Base-by-base conservation (phyloP, 1,284 basidiomycete species). In the Testicularia cyperi region DNA sequence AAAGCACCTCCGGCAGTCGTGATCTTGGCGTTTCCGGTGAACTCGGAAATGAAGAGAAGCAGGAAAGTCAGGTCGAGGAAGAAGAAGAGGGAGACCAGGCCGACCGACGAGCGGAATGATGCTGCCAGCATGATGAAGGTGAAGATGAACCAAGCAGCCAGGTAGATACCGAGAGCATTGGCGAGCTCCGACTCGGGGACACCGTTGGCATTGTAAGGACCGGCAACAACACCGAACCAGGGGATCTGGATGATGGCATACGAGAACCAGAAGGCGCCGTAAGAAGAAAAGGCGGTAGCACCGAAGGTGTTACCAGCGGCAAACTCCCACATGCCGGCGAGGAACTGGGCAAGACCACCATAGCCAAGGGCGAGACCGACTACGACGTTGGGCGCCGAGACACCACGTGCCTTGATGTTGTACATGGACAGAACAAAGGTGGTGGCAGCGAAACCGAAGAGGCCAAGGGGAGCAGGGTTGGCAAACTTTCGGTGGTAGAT, bases 341-440 rank as follows among this genome's bases (percentile, higher is more conserved):
- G 76, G 40, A 83, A 55, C 69, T 83, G 92, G 7, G 83, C 83
- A 18, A 92, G 82, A 54, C 92, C 92, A 47, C 91, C 92, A 36
- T 70, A 72, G 8, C 38, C 68, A 37, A 75, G 43, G 4, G 67
- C 74, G 19, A 73, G 39, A 33, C 64, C 64, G 23, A 70, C 60
- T 14, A 75, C 57, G 4, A 70, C 53, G 24, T 70, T 62, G 29
- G 67, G 61, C 3, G 43, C 57, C 6, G 48, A 52, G n/a, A 75
- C 64, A 9, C 70, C 69, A n/a, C 65, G 58, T 0, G 69, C 71
- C 25, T 62, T 53, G 44, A 70, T 43, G 45, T 77, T 77, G 61
- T 66, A 70, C 44, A 78, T 57, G 24, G 81, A 81, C 10, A 83
- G 77, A 22, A 82, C 70, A 38, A 82, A 81, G 3, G 81, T 82